Conservation (phyloP, 2,329 filamentous ascomycete species). For the Colletotrichum caudatum region DNA sequence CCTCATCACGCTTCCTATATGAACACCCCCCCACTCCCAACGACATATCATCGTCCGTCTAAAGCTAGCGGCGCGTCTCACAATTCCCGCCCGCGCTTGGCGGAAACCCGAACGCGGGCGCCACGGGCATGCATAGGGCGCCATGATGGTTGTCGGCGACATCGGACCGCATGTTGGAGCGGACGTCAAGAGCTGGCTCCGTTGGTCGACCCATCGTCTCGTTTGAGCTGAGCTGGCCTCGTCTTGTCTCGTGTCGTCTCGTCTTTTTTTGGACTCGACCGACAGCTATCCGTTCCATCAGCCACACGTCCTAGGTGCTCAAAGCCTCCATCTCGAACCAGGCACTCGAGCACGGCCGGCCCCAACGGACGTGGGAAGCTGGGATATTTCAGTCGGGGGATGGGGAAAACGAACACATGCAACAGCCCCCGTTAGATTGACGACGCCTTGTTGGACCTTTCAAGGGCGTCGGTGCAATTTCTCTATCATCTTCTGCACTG, state of each 20-base stretch:
- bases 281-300: conserved; percentile 10
- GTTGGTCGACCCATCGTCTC: conserved; percentile 15
- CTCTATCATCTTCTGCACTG: conserved; percentile 1
- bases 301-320: conserved; percentile 10
- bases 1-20: not conserved
- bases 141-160: conserved; percentile 2
- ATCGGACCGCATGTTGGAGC: conserved; percentile 7
- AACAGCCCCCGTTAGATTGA: not conserved
- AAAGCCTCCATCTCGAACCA: not conserved
- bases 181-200: conserved; percentile 8
- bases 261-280: conserved; percentile 4
- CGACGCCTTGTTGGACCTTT: not conserved
- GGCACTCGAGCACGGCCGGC: conserved; percentile 15
- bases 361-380: conserved; percentile 11
- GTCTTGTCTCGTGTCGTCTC: conserved; percentile 6
- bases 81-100: conserved; percentile 2
- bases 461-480: not conserved
- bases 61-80: conserved; percentile 25
- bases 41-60: conserved; percentile 10
- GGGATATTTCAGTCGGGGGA: not conserved
- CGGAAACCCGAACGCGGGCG: not conserved
- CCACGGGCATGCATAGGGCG: not conserved
- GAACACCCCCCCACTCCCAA: not conserved
- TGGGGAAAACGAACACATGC: not conserved
- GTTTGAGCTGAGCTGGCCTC: not conserved